Percentiles rank a stretch among this genome's conserved stretches.
phyloP scores from a whole-genome alignment of 768 basidiomycete species.

The Rhizopogon sp. region DNA sequence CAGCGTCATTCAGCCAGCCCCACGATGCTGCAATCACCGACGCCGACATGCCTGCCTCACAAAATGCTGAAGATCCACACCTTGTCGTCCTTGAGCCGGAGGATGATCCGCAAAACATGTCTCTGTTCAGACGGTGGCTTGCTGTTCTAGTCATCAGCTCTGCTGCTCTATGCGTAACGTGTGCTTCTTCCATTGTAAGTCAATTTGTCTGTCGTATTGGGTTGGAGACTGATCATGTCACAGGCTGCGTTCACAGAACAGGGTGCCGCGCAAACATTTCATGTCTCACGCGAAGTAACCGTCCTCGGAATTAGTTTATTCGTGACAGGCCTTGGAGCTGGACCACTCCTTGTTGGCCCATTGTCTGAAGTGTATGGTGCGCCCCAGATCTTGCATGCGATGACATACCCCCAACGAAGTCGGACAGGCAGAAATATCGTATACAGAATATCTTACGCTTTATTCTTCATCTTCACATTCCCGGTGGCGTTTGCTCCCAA shows the following conservation, averaged over 20 bases:
- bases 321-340: constrained; percentile 31
- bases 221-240: background rate
- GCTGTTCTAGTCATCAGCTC: constrained; percentile 41
- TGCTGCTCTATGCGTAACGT: constrained; percentile 47
- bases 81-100: constrained; percentile 34
- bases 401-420: background rate
- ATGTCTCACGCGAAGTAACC: constrained; percentile 48
- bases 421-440: constrained; percentile 54
- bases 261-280: constrained; percentile 47
- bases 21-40: constrained; percentile 8
- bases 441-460: constrained; percentile 54
- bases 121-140: constrained; percentile 42
- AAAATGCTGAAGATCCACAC: constrained; percentile 8
- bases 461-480: constrained; percentile 62
- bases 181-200: constrained; percentile 53
- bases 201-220: background rate
- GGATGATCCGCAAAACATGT: constrained; percentile 39
- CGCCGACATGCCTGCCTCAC: background rate
- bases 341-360: constrained; percentile 34
- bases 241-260: constrained; percentile 62
- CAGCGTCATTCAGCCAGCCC: constrained; percentile 1
- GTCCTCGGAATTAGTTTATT: constrained; percentile 45
- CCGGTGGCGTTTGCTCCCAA: constrained; percentile 73
- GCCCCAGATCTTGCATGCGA: background rate
- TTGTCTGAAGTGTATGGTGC: constrained; percentile 35